Conservation (phyloP, 2,329 filamentous ascomycete genomes). For the Venturia carpophila region DNA sequence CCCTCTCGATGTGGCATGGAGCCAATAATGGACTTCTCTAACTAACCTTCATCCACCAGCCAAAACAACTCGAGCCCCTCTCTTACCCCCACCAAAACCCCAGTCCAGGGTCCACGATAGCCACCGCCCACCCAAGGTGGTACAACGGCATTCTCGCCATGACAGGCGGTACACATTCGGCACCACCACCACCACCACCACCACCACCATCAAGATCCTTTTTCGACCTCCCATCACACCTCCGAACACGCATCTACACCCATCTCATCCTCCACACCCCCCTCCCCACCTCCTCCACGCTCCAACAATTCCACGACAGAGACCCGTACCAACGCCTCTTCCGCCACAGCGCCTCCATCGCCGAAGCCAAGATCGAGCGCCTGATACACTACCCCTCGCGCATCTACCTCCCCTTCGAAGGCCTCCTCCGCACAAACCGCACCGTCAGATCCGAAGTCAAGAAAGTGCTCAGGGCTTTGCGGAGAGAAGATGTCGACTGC, state of each 20-base stretch:
- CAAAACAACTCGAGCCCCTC: not conserved
- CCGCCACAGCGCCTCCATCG: constrained; percentile 11
- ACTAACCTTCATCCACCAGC: not conserved
- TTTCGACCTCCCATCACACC: constrained; percentile 7
- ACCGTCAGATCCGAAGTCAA: constrained; percentile 8
- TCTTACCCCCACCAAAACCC: not conserved
- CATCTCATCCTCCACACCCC: not conserved
- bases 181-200: not conserved
- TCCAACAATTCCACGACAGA: constrained; percentile 1
- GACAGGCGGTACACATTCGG: not conserved
- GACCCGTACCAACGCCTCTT: constrained; percentile 13
- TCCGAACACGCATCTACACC: not conserved
- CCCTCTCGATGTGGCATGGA: too few relatives aligned
- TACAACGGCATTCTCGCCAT: not conserved
- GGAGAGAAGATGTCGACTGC: not conserved
- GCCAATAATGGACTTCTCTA: not conserved
- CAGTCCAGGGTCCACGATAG: not conserved
- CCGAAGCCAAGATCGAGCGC: constrained; percentile 10
- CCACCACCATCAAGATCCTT: not conserved
- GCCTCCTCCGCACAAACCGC: constrained; percentile 5
- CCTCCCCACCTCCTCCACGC: not conserved
- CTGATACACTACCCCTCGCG: constrained; percentile 13
- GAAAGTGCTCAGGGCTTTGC: not conserved
- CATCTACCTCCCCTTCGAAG: constrained; percentile 10
- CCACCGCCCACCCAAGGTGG: too few relatives aligned